phyloP scores from a whole-genome alignment of 2,329 filamentous ascomycete species.

The Aureobasidium leucospermi region DNA sequence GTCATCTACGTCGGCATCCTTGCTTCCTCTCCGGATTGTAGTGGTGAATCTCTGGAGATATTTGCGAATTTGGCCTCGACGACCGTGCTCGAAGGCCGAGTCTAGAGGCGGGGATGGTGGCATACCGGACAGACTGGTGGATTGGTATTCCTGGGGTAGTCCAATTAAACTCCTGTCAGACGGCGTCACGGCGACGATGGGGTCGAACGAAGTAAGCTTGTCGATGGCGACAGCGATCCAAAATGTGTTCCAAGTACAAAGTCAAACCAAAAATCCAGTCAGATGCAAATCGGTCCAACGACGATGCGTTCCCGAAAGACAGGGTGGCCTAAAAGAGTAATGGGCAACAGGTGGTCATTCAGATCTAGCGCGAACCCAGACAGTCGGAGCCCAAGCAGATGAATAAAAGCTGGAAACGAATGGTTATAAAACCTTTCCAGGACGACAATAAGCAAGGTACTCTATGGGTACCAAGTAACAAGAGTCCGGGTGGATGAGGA shows the following conservation, averaged over 20 bases:
- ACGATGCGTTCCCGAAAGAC: not conserved
- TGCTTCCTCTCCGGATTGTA: conserved; percentile 13
- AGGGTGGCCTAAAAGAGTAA: not conserved
- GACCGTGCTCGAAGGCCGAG: not conserved
- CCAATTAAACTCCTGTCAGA: not conserved
- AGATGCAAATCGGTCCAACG: not conserved
- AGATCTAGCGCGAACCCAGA: not conserved
- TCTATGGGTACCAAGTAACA: not conserved
- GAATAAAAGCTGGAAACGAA: not conserved
- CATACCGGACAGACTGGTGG: not conserved
- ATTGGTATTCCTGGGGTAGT: not conserved
- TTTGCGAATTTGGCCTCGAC: conserved; percentile 2
- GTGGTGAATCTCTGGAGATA: conserved; percentile 11
- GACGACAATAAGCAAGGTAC: not conserved
- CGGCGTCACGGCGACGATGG: not conserved
- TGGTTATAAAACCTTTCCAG: not conserved
- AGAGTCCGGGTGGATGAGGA: not conserved
- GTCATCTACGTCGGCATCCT: conserved; percentile 1
- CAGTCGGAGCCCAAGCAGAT: not conserved
- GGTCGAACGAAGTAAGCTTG: not conserved
- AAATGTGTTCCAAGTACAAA: not conserved
- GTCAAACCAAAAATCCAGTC: not conserved
- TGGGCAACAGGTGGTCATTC: not conserved
- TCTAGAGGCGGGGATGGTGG: not conserved
- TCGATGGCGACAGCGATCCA: not conserved